Evolutionary conservation across 2,329 filamentous ascomycete genomes (phyloP).

Genomic region (Colletotrichum eremochloae): DNA sequence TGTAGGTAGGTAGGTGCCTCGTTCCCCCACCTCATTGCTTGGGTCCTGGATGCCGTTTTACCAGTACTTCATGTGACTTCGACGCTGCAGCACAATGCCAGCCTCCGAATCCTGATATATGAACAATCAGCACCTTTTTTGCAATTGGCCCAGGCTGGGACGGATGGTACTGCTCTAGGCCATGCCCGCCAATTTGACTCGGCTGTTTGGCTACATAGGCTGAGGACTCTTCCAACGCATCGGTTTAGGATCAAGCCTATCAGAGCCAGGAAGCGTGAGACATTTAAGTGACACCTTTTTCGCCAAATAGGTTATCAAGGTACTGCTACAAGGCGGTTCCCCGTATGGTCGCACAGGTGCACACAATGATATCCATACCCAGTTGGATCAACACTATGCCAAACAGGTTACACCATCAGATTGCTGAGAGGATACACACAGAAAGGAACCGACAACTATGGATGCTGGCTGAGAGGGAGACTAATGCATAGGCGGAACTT

Average conservation of each 20-base stretch:
- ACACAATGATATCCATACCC: no score
- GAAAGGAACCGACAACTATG: slow-evolving; percentile 9
- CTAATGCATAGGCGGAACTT: slow-evolving; percentile 26
- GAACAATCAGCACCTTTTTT: neutral
- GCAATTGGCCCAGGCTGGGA: neutral
- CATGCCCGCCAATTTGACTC: neutral
- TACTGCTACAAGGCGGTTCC: no score
- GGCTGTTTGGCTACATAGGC: neutral
- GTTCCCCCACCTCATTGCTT: slow-evolving; percentile 30
- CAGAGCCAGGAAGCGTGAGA: slow-evolving; percentile 24
- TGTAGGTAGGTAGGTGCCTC: slow-evolving; percentile 19
- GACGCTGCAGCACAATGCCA: slow-evolving; percentile 27
- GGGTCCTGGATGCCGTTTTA: slow-evolving; percentile 23
- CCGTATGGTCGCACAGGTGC: no score
- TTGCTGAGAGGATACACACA: slow-evolving; percentile 29
- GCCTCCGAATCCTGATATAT: slow-evolving; percentile 1
- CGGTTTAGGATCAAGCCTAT: slow-evolving; percentile 9
- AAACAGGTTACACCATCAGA: slow-evolving; percentile 34
- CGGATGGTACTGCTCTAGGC: neutral
- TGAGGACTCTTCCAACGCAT: neutral
- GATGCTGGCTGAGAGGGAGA: slow-evolving; percentile 9
- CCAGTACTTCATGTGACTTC: slow-evolving; percentile 18
- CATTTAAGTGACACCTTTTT: slow-evolving; percentile 21
- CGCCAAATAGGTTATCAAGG: slow-evolving; percentile 19
- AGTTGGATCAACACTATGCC: no score